Evolutionary conservation across 192 early-diverging fungal genomes (phyloP).

Genomic region (Coemansia sp.): DNA sequence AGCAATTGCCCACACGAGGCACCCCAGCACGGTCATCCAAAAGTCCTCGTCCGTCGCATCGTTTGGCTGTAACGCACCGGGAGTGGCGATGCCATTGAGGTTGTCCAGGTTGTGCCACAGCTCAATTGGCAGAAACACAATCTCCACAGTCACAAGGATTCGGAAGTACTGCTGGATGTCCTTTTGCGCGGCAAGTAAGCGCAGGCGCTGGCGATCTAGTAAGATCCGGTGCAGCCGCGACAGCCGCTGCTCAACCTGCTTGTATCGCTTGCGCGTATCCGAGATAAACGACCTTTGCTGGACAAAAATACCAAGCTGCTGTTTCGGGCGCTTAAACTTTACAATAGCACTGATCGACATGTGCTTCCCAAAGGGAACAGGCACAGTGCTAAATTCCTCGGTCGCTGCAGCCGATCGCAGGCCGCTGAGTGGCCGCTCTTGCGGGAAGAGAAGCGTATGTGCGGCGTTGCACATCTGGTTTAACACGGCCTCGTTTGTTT

Average conservation of each 20-base stretch:
- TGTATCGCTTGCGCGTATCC: constrained; percentile 22
- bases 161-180: constrained; percentile 47
- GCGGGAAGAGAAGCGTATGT: constrained; percentile 5
- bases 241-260: constrained; percentile 38
- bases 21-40: constrained; percentile 39
- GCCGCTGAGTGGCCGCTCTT: not conserved
- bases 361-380: constrained; percentile 13
- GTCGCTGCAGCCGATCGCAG: not conserved
- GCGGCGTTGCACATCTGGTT: constrained; percentile 28
- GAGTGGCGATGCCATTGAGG: constrained; percentile 45
- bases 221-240: constrained; percentile 47
- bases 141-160: constrained; percentile 34
- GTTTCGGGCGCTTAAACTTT: not conserved
- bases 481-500: constrained; percentile 31
- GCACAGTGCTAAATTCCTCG: not conserved
- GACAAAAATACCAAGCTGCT: constrained; percentile 9
- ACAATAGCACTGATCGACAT: constrained; percentile 15
- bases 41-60: constrained; percentile 30
- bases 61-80: constrained; percentile 32
- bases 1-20: constrained; percentile 35
- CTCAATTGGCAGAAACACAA: constrained; percentile 51
- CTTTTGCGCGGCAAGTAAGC: constrained; percentile 33
- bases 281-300: constrained; percentile 13
- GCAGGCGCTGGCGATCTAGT: constrained; percentile 44
- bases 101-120: constrained; percentile 52